Evolutionary conservation across 306 rosid genomes (phyloP).

Genomic region (Malus sylvestris): DNA sequence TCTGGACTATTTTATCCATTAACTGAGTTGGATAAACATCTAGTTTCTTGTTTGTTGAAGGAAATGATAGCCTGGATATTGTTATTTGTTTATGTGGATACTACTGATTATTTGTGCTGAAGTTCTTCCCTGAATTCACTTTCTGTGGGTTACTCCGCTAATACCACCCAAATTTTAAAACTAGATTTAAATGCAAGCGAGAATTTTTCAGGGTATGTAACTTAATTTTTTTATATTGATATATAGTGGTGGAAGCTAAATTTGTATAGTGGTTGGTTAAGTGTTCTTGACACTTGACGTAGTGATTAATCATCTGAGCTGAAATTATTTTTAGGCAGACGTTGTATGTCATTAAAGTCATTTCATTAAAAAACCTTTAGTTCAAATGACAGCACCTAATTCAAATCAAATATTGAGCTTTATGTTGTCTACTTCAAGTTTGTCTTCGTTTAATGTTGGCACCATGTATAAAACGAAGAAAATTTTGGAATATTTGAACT

Average conservation of each 20-base stretch:
- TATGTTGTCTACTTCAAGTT: not conserved
- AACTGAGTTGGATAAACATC: not conserved
- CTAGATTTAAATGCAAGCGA: not conserved
- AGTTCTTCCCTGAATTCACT: not conserved
- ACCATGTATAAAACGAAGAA: not conserved
- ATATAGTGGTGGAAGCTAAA: not conserved
- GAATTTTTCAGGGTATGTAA: not conserved
- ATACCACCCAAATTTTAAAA: not conserved
- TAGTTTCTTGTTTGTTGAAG: not conserved
- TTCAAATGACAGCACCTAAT: not conserved
- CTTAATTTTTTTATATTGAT: not conserved
- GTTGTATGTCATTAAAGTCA: not conserved
- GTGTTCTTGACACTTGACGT: not conserved
- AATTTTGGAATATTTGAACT: not conserved
- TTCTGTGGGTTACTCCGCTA: not conserved
- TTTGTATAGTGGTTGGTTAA: not conserved
- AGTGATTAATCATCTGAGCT: not conserved
- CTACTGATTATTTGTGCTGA: not conserved
- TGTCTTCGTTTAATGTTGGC: not conserved
- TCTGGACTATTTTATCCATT: not conserved
- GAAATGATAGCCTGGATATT: not conserved
- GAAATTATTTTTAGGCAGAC: not conserved
- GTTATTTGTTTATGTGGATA: not conserved
- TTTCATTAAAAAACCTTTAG: not conserved
- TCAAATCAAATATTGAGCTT: not conserved